These are phyloP conservation scores for Aspergillus cejpii DNA, from an alignment of 2,329 filamentous ascomycete genomes.

Conservation along the genomic window DNA sequence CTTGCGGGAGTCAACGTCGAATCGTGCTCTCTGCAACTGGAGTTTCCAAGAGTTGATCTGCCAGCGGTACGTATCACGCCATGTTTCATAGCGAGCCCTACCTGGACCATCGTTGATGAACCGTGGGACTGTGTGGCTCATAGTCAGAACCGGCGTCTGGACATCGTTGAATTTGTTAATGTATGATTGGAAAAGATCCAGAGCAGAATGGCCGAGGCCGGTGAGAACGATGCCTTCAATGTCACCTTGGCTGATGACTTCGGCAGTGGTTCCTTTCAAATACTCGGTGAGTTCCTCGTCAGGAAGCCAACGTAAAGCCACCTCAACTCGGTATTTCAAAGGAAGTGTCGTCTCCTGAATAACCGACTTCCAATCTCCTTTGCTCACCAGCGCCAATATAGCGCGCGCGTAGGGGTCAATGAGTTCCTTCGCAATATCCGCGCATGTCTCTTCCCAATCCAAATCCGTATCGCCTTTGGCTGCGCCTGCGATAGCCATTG, in stretches of 20 bases:
- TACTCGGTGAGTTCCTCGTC: conserved; percentile 47
- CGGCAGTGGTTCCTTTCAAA: conserved; percentile 47
- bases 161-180: conserved; percentile 55
- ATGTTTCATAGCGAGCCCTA: conserved; percentile 50
- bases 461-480: conserved; percentile 45
- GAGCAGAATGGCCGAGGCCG: conserved; percentile 51
- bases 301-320: conserved; percentile 50
- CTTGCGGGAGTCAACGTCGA: conserved; percentile 53
- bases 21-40: conserved; percentile 53
- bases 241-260: conserved; percentile 50
- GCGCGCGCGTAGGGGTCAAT: conserved; percentile 57
- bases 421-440: conserved; percentile 56
- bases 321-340: conserved; percentile 54
- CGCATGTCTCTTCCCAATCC: conserved; percentile 56
- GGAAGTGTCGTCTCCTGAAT: conserved; percentile 53
- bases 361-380: conserved; percentile 54
- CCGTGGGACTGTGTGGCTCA: conserved; percentile 52
- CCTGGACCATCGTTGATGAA: conserved; percentile 51
- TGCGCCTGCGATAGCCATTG: conserved; percentile 47
- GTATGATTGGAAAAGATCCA: conserved; percentile 56
- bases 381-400: conserved; percentile 54
- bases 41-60: conserved; percentile 57
- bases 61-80: conserved; percentile 56
- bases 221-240: conserved; percentile 58
- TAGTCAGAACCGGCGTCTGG: conserved; percentile 56